Base-by-base conservation (phyloP, 192 early-diverging fungal genomes). In the Linderina pennispora region DNA sequence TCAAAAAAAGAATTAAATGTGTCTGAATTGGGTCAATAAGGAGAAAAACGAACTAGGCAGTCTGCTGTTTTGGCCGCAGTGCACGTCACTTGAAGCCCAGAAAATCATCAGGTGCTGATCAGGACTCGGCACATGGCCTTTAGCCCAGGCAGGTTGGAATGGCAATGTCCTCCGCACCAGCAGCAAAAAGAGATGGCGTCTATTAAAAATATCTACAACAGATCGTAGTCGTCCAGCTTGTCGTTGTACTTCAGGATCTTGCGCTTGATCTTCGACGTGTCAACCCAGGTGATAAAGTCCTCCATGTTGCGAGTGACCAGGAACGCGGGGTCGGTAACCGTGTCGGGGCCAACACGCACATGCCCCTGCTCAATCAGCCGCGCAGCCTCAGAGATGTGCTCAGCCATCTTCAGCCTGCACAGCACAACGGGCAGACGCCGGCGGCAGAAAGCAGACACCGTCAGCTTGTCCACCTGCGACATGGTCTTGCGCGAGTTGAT, bases 281-380 rank as follows among this genome's bases (percentile, higher is more conserved):
- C 90, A 10, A 93, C 90, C 94, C 94, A 97, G 1, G 94, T 94
- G 6, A 97, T 84, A 78, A 86, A 97, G 71, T 97, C 94, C 59
- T 97, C 94, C 80, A 94, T 87, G 48, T 84, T 90, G 15, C 91
- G 65, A 8, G 77, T 88, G 3, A 92, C 88, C 25, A 93, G 48
- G 33, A 78, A 97, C 5, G 92, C 92, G 6, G 92, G 88, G 49
- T 97, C 94, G 5, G 82, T 86, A 21, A 97, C 78, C 7, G 85
- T 86, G 49, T 95, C 81, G 8, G 94, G 90, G 9, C 92, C 94
- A 4, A 97, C 89, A 6, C 94, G 80, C 34, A 97, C 77, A 75
- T 97, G 94, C 20, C 94, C 94, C 55, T 97, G 92, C 71, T 95
- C 90, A 20, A 97, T 81, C 62, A 91, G 87, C 22, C 80, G 84